Conservation (phyloP, 2,329 filamentous ascomycete genomes). For the Zymoseptoria tritici region DNA sequence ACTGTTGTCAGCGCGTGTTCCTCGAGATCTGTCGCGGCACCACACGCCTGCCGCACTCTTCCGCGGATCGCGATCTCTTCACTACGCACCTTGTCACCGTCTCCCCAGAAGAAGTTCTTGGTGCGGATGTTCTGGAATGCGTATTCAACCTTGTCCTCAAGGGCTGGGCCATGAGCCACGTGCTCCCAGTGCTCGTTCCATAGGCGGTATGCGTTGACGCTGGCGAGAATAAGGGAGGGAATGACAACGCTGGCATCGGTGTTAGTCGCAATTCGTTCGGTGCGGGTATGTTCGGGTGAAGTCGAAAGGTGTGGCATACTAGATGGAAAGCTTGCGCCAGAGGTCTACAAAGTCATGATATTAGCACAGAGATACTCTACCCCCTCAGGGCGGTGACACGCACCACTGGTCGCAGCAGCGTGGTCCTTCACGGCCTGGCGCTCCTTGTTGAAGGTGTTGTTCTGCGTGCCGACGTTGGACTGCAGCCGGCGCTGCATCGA, state of each 20-base stretch:
- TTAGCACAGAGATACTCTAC: slow-evolving; percentile 4
- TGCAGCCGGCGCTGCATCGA: slow-evolving; percentile 17
- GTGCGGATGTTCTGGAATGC: slow-evolving; percentile 94
- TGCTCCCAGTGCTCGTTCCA: slow-evolving; percentile 98
- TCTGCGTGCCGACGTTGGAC: slow-evolving; percentile 47
- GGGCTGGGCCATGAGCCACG: slow-evolving; percentile 73
- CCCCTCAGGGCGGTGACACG: slow-evolving; percentile 33
- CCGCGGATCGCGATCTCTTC: background rate
- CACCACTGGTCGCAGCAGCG: slow-evolving; percentile 75
- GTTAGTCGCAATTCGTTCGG: slow-evolving; percentile 4
- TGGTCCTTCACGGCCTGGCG: slow-evolving; percentile 85
- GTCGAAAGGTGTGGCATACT: slow-evolving; percentile 53
- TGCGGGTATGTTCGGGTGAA: slow-evolving; percentile 5
- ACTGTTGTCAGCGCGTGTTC: slow-evolving; percentile 3
- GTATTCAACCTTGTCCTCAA: slow-evolving; percentile 90
- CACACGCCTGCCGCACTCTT: background rate
- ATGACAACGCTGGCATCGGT: slow-evolving; percentile 47
- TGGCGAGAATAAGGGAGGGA: slow-evolving; percentile 63
- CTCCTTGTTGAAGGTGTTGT: slow-evolving; percentile 93
- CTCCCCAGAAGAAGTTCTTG: slow-evolving; percentile 92
- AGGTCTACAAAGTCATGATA: slow-evolving; percentile 52
- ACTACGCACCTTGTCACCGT: slow-evolving; percentile 79
- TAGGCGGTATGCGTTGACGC: slow-evolving; percentile 78
- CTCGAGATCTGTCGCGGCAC: background rate
- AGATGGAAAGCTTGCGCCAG: slow-evolving; percentile 94